phyloP scores from a whole-genome alignment of 2,329 filamentous ascomycete species.

The Incumbomyces delicatus region DNA sequence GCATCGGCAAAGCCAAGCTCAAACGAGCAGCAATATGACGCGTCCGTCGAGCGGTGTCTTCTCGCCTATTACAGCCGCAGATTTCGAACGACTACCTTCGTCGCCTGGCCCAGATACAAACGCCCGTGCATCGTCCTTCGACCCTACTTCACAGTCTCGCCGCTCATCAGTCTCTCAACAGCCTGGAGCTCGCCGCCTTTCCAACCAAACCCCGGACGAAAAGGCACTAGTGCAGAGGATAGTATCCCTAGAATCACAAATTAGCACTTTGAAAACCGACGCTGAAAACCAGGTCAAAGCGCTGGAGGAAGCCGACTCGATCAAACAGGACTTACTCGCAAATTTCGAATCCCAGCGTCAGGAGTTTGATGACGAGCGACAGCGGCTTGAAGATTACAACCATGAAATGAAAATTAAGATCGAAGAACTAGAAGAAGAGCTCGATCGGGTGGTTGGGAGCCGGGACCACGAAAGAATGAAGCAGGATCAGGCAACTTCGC shows the following conservation, averaged over 20 bases:
- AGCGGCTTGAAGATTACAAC: conserved; percentile 71
- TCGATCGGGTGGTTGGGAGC: conserved; percentile 74
- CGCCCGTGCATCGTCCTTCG: neutral
- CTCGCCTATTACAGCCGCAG: conserved; percentile 30
- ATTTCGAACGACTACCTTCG: conserved; percentile 24
- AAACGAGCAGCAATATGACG: conserved; percentile 25
- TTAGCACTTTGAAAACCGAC: conserved; percentile 63
- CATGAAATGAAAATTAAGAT: conserved; percentile 63
- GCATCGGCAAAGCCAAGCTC: conserved; percentile 62
- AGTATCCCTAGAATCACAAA: conserved; percentile 64
- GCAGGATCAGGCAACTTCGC: conserved; percentile 57
- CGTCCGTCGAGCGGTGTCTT: conserved; percentile 45
- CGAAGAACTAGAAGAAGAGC: conserved; percentile 85
- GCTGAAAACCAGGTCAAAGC: conserved; percentile 44
- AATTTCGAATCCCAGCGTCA: conserved; percentile 89
- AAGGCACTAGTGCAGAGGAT: conserved; percentile 54
- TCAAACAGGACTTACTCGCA: conserved; percentile 84
- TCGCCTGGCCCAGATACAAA: conserved; percentile 30
- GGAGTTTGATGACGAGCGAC: conserved; percentile 78
- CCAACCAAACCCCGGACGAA: conserved; percentile 50
- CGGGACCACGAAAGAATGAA: conserved; percentile 70
- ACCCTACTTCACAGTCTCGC: conserved; percentile 9
- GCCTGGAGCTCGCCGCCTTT: conserved; percentile 45
- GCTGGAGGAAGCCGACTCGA: conserved; percentile 78
- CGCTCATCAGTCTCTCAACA: conserved; percentile 12